Conservation (phyloP, 768 basidiomycete species). For the Cubamyces sp. region DNA sequence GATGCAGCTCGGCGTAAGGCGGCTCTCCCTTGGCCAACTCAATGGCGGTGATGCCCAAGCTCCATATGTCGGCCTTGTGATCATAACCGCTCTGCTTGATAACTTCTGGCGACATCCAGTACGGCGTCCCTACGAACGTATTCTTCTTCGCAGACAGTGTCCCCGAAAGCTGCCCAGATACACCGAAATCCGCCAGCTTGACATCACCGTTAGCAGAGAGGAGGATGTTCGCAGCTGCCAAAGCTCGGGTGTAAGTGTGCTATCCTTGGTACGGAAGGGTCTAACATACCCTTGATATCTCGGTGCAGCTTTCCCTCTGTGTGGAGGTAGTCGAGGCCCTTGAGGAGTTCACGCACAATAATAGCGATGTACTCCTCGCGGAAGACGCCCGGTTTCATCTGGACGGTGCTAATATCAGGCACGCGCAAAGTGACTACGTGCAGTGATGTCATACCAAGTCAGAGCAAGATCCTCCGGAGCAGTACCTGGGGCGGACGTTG, state of each 20-base stretch:
- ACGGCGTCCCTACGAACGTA: conserved; percentile 96
- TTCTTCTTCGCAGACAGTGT: conserved; percentile 96
- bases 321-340: conserved; percentile 94
- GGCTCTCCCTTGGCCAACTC: conserved; percentile 98
- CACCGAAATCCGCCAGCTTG: conserved; percentile 98
- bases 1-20: conserved; percentile 97
- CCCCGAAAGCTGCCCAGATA: conserved; percentile 95
- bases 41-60: conserved; percentile 95
- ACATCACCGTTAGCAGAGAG: conserved; percentile 92
- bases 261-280: neutral
- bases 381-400: conserved; percentile 99
- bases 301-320: conserved; percentile 95
- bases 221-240: conserved; percentile 90
- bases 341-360: conserved; percentile 88
- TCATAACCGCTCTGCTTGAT: conserved; percentile 99
- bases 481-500: conserved; percentile 62
- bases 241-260: neutral
- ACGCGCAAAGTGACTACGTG: conserved; percentile 11
- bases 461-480: conserved; percentile 96
- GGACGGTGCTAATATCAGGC: conserved; percentile 7
- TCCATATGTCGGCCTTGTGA: conserved; percentile 99
- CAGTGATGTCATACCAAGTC: conserved; percentile 69
- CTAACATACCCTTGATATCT: conserved; percentile 90
- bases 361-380: conserved; percentile 99
- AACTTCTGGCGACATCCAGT: conserved; percentile 99